Base-by-base conservation (phyloP, 2,329 filamentous ascomycete genomes). In the Ascochyta fabae region DNA sequence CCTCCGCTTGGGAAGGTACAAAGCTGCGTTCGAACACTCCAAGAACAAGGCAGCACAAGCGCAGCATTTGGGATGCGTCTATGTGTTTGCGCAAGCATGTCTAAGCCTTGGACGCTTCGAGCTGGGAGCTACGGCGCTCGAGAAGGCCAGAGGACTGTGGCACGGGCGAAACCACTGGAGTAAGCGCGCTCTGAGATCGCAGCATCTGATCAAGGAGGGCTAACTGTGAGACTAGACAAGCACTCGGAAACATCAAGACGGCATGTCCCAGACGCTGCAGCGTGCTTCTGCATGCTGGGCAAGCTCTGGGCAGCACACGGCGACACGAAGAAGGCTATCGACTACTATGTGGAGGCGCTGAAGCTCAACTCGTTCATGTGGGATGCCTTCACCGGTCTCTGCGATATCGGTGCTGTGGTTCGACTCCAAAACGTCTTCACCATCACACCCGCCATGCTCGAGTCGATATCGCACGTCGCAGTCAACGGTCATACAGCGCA, bases 281-380 rank as follows among this genome's bases (percentile, higher is more conserved):
- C 92, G 1, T 85, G 94, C n/a, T 83, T 87, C 60, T 95, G 90
- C 68, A 79, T 99, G 34, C 82, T 96, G 27, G 95, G 92, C 24
- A 96, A 96, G 77, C 81, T 99, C 26, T 94, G 92, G 79, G 86
- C 89, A 44, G 91, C 86, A 2, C 88, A 95, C 66, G 90, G 84
- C 58, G 86, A 96, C 65, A 84, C 91, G 67, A 90, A 90, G 69
- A 92, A 91, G 75, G 93, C 95, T 7, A 87, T 94, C 15, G 85
- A 90, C 62, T 92, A 86, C 74, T 98, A 95, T 71, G 92, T 96
- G 64, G 92, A 96, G 57, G 87, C 93, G 6, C 79, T 99, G 67
- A 96, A 93, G 77, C 76, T 88, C 50, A 99, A 98, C 69, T 93
- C 95, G 1, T 94, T 98, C 76, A 95, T 96, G 85, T 99, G 95